Evolutionary conservation across 1,139 yeast species (phyloP), one percentile per base, ranked within the genome.

Genomic region (Geotrichum restrictum): DNA sequence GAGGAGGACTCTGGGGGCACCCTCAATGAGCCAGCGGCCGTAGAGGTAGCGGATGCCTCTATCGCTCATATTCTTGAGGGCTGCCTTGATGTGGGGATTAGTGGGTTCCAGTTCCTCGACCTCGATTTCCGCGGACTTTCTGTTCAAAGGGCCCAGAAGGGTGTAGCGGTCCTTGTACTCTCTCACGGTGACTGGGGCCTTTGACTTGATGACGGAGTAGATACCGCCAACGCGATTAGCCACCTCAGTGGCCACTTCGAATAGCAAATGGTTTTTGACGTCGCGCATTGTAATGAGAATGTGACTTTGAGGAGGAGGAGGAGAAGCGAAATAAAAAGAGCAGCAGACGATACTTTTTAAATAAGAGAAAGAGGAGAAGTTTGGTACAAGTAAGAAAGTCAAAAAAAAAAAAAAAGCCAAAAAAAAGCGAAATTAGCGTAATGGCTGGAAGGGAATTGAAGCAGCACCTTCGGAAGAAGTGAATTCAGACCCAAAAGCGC

Each of bases 161-260:
- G 89, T 82, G 71, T 93, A 93, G 55, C 96, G 79, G 63, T 86
- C 91, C 61, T 88, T 79, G 71, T 89, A 93, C 71, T 93, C 98
- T 45, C 95, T 91, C 51, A 88, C 91, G 8, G 98, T 93, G 56
- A 91, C 91, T 5, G 97, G 97, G 5, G 98, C 98, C 72, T 93
- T 93, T 27, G 96, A 88, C 70, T 93, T 93, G 67, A 93, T 79
- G 54, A 93, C 98, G 29, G 98, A 89, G 74, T 93, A 93, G 69
- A 93, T 93, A 48, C 98, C 98, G 51, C 98, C 98, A 29, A 93
- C 98, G 63, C 95, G 80, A 75, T 93, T 91, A 64, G 98, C 98
- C 49, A 93, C 98, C 70, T 93, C 98, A 3, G 98, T 93, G 59
- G 98, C 95, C 52, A 88, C 87, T 73, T 93, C 98, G 66, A 93